phyloP scores from a whole-genome alignment of 192 early-diverging fungal genomes.

The Backusella luteola region DNA sequence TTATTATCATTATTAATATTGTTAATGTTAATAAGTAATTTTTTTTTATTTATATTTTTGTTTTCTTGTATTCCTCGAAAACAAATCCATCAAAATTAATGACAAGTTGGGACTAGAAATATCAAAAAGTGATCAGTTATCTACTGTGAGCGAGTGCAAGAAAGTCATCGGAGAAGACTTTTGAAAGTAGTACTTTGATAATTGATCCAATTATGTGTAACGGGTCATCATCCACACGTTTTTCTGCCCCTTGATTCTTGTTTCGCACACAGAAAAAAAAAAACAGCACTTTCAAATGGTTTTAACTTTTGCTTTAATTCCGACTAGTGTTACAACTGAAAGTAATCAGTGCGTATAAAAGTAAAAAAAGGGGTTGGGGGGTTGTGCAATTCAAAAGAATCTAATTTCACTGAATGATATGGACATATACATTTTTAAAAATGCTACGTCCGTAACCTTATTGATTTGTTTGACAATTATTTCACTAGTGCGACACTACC shows the following conservation, averaged over 20 bases:
- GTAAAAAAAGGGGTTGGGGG: neutral
- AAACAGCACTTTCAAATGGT: neutral
- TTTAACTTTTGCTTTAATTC: neutral
- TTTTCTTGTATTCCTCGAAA: no score
- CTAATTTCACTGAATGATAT: neutral
- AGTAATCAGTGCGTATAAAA: neutral
- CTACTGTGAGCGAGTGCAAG: neutral
- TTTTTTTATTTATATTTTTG: no score
- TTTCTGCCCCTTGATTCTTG: slow-evolving; percentile 4
- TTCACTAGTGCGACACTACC: neutral
- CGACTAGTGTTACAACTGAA: neutral
- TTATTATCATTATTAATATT: no score
- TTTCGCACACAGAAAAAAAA: neutral
- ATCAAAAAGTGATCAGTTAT: neutral
- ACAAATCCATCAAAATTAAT: no score
- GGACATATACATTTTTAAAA: neutral
- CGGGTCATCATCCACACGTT: neutral
- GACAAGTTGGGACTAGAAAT: neutral
- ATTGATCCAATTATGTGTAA: neutral
- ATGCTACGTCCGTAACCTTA: neutral
- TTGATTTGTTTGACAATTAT: slow-evolving; percentile 10
- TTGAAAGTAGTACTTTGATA: neutral
- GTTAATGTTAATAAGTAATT: no score
- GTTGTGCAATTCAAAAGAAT: neutral
- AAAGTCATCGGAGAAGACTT: neutral